phyloP scores from a whole-genome alignment of 75 land plant genomes.

The Azolla pinnata region DNA sequence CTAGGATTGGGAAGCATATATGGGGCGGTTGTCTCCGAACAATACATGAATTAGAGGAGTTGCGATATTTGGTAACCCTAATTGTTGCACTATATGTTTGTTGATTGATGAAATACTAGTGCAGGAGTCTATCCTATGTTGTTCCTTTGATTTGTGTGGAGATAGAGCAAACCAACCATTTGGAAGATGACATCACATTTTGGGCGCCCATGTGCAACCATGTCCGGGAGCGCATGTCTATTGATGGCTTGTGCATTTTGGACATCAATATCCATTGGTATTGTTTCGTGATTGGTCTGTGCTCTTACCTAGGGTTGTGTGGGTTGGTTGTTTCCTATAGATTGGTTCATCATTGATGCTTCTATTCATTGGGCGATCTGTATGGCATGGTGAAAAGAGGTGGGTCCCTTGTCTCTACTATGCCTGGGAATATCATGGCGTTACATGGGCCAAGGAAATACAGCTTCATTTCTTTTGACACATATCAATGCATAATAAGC shows the following conservation, averaged over 20 bases:
- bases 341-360: not conserved
- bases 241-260: too few relatives aligned
- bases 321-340: not conserved
- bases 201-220: too few relatives aligned
- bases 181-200: too few relatives aligned
- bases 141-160: too few relatives aligned
- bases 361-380: not conserved
- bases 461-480: not conserved
- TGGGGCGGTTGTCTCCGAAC: not conserved
- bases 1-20: not conserved
- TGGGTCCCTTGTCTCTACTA: not conserved
- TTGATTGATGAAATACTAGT: not conserved
- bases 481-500: not conserved
- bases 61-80: too few relatives aligned
- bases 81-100: too few relatives aligned
- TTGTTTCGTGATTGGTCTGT: not conserved
- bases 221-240: too few relatives aligned
- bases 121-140: not conserved
- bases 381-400: constrained; percentile 1
- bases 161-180: too few relatives aligned
- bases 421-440: not conserved
- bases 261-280: not conserved
- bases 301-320: not conserved
- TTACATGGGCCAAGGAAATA: not conserved
- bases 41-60: not conserved